Evolutionary conservation across 805 yeast genomes (phyloP).

Genomic region (Zygosaccharomyces kombuchaensis): DNA sequence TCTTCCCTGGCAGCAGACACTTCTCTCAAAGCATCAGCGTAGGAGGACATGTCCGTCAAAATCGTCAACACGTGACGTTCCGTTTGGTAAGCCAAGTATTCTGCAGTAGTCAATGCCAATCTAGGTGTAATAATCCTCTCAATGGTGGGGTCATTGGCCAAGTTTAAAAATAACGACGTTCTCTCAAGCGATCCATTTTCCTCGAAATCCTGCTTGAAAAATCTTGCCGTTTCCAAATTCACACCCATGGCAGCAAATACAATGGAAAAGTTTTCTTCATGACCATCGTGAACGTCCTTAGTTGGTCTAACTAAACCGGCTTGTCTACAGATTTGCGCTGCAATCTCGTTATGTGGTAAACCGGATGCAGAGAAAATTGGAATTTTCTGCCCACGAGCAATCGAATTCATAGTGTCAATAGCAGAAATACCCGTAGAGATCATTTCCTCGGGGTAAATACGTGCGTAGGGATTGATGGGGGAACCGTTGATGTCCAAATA

Average conservation of each 20-base stretch:
- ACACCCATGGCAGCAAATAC: conserved; percentile 99
- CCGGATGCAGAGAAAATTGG: conserved; percentile 99
- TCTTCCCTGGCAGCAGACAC: conserved; percentile 99
- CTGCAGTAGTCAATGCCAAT: conserved; percentile 97
- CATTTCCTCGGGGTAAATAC: conserved; percentile 99
- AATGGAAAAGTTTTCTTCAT: conserved; percentile 97
- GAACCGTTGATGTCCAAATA: conserved; percentile 98
- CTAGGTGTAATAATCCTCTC: conserved; percentile 99
- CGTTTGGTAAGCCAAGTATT: conserved; percentile 96
- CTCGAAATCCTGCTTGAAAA: conserved; percentile 98
- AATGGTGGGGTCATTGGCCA: conserved; percentile 99
- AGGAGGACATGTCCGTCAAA: conserved; percentile 99
- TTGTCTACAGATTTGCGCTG: conserved; percentile 99
- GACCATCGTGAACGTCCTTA: conserved; percentile 99
- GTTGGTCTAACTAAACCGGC: conserved; percentile 99
- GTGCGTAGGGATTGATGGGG: conserved; percentile 96
- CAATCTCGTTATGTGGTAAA: conserved; percentile 98
- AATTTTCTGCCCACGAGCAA: conserved; percentile 99
- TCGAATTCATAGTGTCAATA: conserved; percentile 98
- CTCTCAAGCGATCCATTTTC: conserved; percentile 98
- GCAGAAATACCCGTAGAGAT: conserved; percentile 98
- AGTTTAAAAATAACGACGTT: conserved; percentile 91
- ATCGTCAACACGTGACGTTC: conserved; percentile 98
- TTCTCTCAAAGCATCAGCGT: conserved; percentile 99
- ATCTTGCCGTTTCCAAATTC: conserved; percentile 95